Percentiles rank a stretch among this genome's conserved stretches.
phyloP scores from a whole-genome alignment of 805 yeast species.

The Blastobotrys terrestris region DNA sequence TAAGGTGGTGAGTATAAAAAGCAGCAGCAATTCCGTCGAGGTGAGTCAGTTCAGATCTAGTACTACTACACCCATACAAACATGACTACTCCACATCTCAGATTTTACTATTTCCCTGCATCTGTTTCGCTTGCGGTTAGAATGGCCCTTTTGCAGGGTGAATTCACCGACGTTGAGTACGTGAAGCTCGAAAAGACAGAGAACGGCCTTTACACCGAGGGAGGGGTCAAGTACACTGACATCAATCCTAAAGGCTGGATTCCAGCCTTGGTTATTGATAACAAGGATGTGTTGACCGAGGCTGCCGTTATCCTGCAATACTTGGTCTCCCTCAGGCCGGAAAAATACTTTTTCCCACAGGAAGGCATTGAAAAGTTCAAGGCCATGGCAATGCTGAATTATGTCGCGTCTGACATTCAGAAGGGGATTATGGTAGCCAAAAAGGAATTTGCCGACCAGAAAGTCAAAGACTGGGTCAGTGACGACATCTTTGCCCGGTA shows the following conservation, averaged over 20 bases:
- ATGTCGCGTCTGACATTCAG: background rate
- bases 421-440: background rate
- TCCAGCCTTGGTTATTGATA: constrained; percentile 12
- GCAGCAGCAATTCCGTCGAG: too few species aligned
- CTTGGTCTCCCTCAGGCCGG: constrained; percentile 7
- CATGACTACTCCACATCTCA: background rate
- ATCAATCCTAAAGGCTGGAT: constrained; percentile 14
- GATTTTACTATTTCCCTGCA: background rate
- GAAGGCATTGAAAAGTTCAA: background rate
- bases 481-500: background rate
- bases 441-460: background rate
- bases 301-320: constrained; percentile 9
- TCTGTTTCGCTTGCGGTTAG: background rate
- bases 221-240: background rate
- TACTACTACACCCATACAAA: background rate
- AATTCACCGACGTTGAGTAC: background rate
- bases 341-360: constrained; percentile 4
- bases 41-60: too few species aligned
- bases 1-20: too few species aligned
- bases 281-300: constrained; percentile 10
- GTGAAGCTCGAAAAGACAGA: background rate
- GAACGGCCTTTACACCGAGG: background rate
- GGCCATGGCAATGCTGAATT: background rate
- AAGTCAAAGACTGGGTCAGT: background rate
- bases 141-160: background rate